These are phyloP conservation scores for Mucuna pruriens DNA, from an alignment of 306 rosid species.

Conservation along the genomic window DNA sequence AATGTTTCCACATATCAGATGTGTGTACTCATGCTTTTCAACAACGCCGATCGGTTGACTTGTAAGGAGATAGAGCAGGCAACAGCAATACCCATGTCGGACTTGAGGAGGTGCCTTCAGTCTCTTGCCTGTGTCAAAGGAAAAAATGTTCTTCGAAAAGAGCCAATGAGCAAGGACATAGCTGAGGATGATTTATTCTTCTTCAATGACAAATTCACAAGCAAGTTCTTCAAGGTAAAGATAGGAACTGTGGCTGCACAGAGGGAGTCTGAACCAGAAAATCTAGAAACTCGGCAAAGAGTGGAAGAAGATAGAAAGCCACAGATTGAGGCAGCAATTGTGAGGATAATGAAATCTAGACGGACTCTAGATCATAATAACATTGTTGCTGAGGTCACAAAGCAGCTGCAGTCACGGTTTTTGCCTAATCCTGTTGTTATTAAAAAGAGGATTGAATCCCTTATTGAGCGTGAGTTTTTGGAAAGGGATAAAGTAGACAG, in stretches of 20 bases:
- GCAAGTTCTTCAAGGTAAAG: slow-evolving; percentile 63
- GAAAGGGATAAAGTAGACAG: slow-evolving; percentile 63
- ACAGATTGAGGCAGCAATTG: slow-evolving; percentile 67
- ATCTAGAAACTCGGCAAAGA: slow-evolving; percentile 62
- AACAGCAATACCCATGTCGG: slow-evolving; percentile 52
- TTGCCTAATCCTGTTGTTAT: slow-evolving; percentile 58
- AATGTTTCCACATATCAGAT: slow-evolving; percentile 66
- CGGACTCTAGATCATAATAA: slow-evolving; percentile 59
- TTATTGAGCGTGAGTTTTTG: slow-evolving; percentile 64
- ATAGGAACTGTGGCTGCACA: slow-evolving; percentile 68
- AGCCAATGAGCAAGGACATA: slow-evolving; percentile 69
- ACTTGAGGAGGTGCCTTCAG: slow-evolving; percentile 65
- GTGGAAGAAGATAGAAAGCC: slow-evolving; percentile 69
- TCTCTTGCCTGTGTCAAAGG: slow-evolving; percentile 62
- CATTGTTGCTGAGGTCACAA: slow-evolving; percentile 61
- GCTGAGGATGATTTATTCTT: slow-evolving; percentile 56
- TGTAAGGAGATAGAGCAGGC: slow-evolving; percentile 66
- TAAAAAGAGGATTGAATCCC: slow-evolving; percentile 64
- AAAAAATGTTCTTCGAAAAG: slow-evolving; percentile 60
- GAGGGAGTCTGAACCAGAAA: slow-evolving; percentile 64
- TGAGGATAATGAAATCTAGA: slow-evolving; percentile 65
- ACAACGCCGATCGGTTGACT: slow-evolving; percentile 46
- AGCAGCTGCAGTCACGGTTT: slow-evolving; percentile 64
- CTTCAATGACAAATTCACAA: slow-evolving; percentile 59
- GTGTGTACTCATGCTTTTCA: slow-evolving; percentile 69